phyloP scores from a whole-genome alignment of 768 basidiomycete genomes.

The Fistulinella prunicolor region DNA sequence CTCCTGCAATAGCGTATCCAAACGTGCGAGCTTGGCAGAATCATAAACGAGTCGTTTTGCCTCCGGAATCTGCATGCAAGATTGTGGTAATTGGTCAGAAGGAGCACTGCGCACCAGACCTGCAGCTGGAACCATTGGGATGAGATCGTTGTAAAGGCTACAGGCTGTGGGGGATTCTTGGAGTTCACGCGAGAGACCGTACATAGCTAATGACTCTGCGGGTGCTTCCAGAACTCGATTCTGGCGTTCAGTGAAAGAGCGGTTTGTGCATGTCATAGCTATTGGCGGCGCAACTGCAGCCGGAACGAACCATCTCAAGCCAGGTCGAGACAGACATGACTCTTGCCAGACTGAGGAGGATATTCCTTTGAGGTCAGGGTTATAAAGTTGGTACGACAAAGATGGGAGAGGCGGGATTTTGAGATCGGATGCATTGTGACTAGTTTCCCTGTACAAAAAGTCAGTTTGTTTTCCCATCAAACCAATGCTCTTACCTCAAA shows the following conservation, averaged over 20 bases:
- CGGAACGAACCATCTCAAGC: slow-evolving; percentile 84
- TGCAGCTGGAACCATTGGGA: slow-evolving; percentile 59
- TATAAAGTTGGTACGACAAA: slow-evolving; percentile 35
- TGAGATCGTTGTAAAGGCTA: slow-evolving; percentile 40
- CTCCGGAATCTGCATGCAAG: slow-evolving; percentile 91
- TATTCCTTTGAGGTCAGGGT: slow-evolving; percentile 57
- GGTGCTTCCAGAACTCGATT: slow-evolving; percentile 59
- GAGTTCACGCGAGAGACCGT: slow-evolving; percentile 72
- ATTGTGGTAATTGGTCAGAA: slow-evolving; percentile 68
- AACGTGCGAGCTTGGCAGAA: slow-evolving; percentile 90
- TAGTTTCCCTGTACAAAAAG: slow-evolving; percentile 18
- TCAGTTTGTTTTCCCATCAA: slow-evolving; percentile 5
- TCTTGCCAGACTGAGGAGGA: slow-evolving; percentile 57
- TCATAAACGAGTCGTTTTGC: slow-evolving; percentile 94
- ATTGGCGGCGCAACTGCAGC: slow-evolving; percentile 84
- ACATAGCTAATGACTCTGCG: slow-evolving; percentile 72
- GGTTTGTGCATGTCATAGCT: slow-evolving; percentile 64
- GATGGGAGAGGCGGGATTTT: slow-evolving; percentile 15
- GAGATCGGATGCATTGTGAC: slow-evolving; percentile 16
- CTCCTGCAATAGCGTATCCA: slow-evolving; percentile 87
- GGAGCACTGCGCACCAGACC: slow-evolving; percentile 73
- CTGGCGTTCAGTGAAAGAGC: slow-evolving; percentile 76
- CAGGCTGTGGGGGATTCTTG: slow-evolving; percentile 57
- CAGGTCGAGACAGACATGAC: slow-evolving; percentile 80
- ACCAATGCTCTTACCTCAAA: slow-evolving; percentile 38